A percentile compares a stretch with the other conserved stretches of the same genome.
Conservation (phyloP, 2,329 filamentous ascomycete species). For the Sphaceloma murrayae region DNA sequence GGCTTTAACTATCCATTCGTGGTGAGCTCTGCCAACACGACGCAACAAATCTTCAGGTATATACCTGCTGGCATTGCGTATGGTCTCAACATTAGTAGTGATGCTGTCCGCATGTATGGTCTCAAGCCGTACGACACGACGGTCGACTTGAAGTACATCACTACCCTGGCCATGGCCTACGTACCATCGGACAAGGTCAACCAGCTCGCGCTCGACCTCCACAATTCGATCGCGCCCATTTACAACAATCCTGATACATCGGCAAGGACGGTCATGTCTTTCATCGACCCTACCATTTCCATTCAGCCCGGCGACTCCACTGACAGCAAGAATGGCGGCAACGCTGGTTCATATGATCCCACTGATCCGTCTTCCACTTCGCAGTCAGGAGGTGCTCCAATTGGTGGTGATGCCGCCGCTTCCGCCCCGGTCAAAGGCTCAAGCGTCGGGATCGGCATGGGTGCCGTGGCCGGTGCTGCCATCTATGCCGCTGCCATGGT, state of each 20-base stretch:
- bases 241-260: conserved; percentile 61
- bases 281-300: conserved; percentile 78
- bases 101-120: conserved; percentile 56
- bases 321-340: conserved; percentile 32
- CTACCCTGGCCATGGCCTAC: conserved; percentile 56
- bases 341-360: conserved; percentile 33
- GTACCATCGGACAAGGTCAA: conserved; percentile 39
- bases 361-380: conserved; percentile 27
- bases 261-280: conserved; percentile 61
- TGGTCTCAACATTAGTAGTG: conserved; percentile 43
- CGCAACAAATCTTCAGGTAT: conserved; percentile 74
- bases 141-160: conserved; percentile 62
- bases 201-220: conserved; percentile 58
- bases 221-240: conserved; percentile 59
- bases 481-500: conserved; percentile 95
- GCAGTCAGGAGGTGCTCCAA: conserved; percentile 40
- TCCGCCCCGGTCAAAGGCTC: conserved; percentile 53
- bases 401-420: conserved; percentile 41
- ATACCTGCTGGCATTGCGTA: conserved; percentile 62
- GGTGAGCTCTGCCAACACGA: conserved; percentile 58
- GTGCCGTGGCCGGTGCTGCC: conserved; percentile 66
- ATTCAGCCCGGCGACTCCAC: conserved; percentile 45
- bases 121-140: conserved; percentile 70
- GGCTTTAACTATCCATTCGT: conserved; percentile 80
- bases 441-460: conserved; percentile 61